Evolutionary conservation across 805 yeast species (phyloP).

Genomic region (Grigorovia jiainica): DNA sequence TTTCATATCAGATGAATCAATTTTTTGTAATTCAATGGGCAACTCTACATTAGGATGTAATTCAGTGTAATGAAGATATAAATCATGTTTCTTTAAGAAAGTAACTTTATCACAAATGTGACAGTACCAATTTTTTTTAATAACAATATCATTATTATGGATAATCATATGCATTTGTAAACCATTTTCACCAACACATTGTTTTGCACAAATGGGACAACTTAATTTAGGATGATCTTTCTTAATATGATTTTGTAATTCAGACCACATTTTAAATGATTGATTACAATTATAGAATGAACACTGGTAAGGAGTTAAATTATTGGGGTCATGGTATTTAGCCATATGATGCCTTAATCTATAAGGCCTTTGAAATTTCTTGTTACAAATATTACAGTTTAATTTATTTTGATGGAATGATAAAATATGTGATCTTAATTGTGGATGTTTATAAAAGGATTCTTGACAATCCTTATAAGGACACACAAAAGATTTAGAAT

Average conservation of each 20-base stretch:
- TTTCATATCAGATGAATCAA: neutral
- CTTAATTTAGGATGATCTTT: constrained; percentile 61
- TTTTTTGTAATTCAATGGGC: constrained; percentile 7
- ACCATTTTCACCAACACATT: constrained; percentile 65
- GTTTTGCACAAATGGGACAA: constrained; percentile 58
- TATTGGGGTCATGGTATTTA: constrained; percentile 49
- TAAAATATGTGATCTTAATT: constrained; percentile 60
- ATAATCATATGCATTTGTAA: constrained; percentile 62
- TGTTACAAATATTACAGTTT: constrained; percentile 54
- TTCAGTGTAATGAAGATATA: constrained; percentile 46
- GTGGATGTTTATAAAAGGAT: constrained; percentile 65
- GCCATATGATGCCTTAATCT: constrained; percentile 57
- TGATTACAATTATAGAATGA: constrained; percentile 51
- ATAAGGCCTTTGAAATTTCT: constrained; percentile 53
- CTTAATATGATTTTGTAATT: constrained; percentile 60
- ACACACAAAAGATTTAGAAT: constrained; percentile 58
- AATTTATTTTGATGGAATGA: constrained; percentile 49
- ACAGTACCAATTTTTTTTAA: constrained; percentile 64
- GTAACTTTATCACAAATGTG: constrained; percentile 35
- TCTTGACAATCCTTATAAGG: constrained; percentile 52
- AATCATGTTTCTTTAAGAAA: constrained; percentile 48
- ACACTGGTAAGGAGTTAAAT: constrained; percentile 40
- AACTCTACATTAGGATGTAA: constrained; percentile 29
- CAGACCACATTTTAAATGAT: constrained; percentile 62
- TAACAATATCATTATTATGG: constrained; percentile 46